phyloP scores from a whole-genome alignment of 257 asterid species.

The Solanum pennellii region DNA sequence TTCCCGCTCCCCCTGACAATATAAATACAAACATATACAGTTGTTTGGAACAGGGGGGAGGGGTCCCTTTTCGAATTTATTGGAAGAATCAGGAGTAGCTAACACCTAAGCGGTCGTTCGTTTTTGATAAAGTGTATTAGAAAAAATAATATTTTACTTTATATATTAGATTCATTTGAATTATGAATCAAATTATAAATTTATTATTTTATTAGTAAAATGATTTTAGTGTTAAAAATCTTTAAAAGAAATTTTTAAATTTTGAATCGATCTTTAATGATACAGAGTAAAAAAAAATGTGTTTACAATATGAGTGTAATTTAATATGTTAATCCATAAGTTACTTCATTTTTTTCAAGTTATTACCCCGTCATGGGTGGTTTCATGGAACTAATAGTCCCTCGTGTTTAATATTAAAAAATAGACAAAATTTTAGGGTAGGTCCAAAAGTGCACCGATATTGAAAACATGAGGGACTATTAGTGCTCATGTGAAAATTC shows the following conservation, averaged over 20 bases:
- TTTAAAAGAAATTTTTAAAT: background rate
- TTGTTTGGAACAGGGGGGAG: conserved; percentile 19
- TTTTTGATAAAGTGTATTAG: background rate
- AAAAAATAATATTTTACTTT: too few species aligned
- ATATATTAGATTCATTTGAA: background rate
- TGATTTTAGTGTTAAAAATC: background rate
- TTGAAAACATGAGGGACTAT: too few species aligned
- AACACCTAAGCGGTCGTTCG: background rate
- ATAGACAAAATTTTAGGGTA: too few species aligned
- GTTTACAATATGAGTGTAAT: background rate
- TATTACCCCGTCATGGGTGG: background rate
- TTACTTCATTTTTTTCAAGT: background rate
- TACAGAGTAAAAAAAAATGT: background rate
- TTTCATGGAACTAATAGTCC: background rate
- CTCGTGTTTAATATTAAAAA: too few species aligned
- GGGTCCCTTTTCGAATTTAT: background rate
- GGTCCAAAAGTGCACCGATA: too few species aligned
- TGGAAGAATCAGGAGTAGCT: background rate
- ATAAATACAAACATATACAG: conserved; percentile 54
- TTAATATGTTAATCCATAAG: background rate
- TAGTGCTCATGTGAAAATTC: too few species aligned
- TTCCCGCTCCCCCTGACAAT: conserved; percentile 15
- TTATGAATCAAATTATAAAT: background rate
- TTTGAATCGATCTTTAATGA: background rate
- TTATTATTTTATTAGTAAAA: background rate